Conservation (phyloP, 345 rosid species). For the Excoecaria cochinchinensis region DNA sequence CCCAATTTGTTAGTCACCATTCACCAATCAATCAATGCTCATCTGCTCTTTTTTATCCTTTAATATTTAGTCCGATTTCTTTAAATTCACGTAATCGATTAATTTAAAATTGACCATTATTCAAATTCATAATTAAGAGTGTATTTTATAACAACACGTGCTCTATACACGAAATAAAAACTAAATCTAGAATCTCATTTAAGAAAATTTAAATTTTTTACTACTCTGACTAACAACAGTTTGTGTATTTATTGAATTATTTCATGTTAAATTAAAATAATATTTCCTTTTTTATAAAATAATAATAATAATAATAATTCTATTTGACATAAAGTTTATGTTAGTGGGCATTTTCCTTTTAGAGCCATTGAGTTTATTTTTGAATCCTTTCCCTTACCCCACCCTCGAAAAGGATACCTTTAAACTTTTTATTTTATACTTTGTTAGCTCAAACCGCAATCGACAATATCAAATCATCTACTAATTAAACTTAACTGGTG, state of each 20-base stretch:
- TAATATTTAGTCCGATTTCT: too few species aligned
- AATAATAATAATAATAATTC: conserved; percentile 22
- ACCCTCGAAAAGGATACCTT: conserved; percentile 39
- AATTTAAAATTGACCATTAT: too few species aligned
- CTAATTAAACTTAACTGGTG: neutral
- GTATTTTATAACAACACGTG: too few species aligned
- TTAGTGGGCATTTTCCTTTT: conserved; percentile 84
- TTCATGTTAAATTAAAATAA: conserved; percentile 23
- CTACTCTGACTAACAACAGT: too few species aligned
- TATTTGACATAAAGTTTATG: conserved; percentile 34
- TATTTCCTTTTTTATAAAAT: conserved; percentile 1
- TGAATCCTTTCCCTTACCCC: conserved; percentile 36
- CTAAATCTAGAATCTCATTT: too few species aligned
- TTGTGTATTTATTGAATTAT: neutral
- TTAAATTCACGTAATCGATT: too few species aligned
- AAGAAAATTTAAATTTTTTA: too few species aligned
- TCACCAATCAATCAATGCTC: conserved; percentile 33
- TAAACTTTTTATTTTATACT: conserved; percentile 1
- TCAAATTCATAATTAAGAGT: too few species aligned
- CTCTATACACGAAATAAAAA: too few species aligned
- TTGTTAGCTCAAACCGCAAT: neutral
- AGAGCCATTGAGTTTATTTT: conserved; percentile 23
- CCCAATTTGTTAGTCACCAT: conserved; percentile 45
- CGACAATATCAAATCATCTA: conserved; percentile 9
- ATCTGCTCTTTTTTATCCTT: neutral